Percentiles rank a stretch among this genome's conserved stretches.
phyloP scores from a whole-genome alignment of 164 flowering plant genomes.

The Magnolia changhungtana region DNA sequence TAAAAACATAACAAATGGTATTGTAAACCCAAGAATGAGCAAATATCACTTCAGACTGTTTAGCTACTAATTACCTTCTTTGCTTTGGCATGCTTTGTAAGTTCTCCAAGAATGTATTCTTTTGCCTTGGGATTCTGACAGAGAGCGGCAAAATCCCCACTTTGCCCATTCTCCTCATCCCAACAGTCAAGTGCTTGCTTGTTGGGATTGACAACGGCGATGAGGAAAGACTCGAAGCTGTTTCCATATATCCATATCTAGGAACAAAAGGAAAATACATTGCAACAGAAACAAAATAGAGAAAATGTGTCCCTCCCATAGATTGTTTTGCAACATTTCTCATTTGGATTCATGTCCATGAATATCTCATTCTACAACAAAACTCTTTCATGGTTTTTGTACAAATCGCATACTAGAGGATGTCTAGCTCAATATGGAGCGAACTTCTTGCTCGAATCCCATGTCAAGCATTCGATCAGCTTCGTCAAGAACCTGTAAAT shows the following conservation, averaged over 20 bases:
- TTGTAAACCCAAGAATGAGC: background rate
- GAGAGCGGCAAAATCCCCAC: slow-evolving; percentile 66
- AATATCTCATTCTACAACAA: too few relatives aligned
- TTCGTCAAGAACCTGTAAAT: too few relatives aligned
- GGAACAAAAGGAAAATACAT: slow-evolving; percentile 16
- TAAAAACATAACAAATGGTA: background rate
- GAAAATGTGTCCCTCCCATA: too few relatives aligned
- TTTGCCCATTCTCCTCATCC: slow-evolving; percentile 59
- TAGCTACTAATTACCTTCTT: slow-evolving; percentile 55
- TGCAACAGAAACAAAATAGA: too few relatives aligned
- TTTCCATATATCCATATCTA: slow-evolving; percentile 96
- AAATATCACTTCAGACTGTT: background rate
- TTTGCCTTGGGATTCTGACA: slow-evolving; percentile 80
- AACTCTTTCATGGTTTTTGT: too few relatives aligned
- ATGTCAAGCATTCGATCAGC: too few relatives aligned
- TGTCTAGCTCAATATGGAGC: too few relatives aligned
- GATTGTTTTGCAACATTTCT: too few relatives aligned
- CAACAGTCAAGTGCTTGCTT: slow-evolving; percentile 58
- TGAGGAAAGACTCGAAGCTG: slow-evolving; percentile 88
- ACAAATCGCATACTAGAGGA: too few relatives aligned
- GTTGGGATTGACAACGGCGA: slow-evolving; percentile 85
- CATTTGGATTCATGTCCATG: too few relatives aligned
- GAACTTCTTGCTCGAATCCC: too few relatives aligned
- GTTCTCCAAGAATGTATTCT: slow-evolving; percentile 70
- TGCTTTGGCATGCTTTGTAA: slow-evolving; percentile 65